A percentile compares a stretch with the other conserved stretches of the same genome.
Evolutionary conservation across 2,329 filamentous ascomycete genomes (phyloP).

Genomic region (Talaromyces sp.): DNA sequence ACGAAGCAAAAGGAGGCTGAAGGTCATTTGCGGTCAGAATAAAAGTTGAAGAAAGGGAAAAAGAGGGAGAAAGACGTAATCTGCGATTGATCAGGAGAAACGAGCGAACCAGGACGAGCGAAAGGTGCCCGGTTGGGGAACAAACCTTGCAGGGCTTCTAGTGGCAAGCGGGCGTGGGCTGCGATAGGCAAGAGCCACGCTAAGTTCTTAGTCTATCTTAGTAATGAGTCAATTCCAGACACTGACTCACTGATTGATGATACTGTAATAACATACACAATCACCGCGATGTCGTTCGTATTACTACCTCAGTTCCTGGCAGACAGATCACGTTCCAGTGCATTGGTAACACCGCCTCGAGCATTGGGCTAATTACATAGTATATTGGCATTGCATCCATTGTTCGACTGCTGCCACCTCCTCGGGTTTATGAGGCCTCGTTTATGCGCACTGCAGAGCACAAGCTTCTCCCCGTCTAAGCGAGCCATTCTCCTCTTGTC

Average conservation of each 20-base stretch:
- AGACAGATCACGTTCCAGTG: not conserved
- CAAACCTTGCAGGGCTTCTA: slow-evolving; percentile 3
- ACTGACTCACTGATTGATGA: not conserved
- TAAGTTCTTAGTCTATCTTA: not conserved
- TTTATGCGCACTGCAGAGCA: slow-evolving; percentile 2
- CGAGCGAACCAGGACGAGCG: slow-evolving; percentile 2
- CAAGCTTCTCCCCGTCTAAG: not conserved
- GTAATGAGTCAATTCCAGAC: slow-evolving; percentile 8
- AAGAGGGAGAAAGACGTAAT: slow-evolving; percentile 14
- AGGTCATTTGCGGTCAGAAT: not conserved
- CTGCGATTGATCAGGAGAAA: not conserved
- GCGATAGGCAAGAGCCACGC: slow-evolving; percentile 2
- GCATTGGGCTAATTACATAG: not conserved
- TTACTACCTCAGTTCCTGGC: too few relatives aligned
- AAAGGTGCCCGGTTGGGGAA: slow-evolving; percentile 3
- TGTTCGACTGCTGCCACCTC: not conserved
- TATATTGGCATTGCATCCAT: not conserved
- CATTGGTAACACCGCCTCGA: not conserved
- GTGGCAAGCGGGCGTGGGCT: slow-evolving; percentile 5
- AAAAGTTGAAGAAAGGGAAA: not conserved
- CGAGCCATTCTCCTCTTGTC: not conserved
- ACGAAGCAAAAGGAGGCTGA: not conserved
- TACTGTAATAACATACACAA: too few relatives aligned
- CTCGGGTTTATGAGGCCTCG: not conserved
- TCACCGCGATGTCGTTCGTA: too few relatives aligned